Evolutionary conservation across 805 yeast species (phyloP), one percentile per base, ranked within the genome.

Genomic region (Saturnispora zaruensis): DNA sequence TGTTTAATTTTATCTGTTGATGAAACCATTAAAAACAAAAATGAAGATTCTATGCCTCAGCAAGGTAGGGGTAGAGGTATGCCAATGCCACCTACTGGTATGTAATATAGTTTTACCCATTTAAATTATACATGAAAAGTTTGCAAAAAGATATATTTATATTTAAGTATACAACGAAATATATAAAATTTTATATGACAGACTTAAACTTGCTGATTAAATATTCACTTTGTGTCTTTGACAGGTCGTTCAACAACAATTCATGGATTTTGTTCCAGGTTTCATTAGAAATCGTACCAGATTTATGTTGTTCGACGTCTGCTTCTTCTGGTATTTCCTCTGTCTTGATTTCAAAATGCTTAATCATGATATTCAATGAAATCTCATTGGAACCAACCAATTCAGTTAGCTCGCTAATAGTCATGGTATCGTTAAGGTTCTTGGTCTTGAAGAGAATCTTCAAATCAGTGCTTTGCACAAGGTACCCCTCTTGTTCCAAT

Each of bases 1-100:
- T 84, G 87, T 51, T 73, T 93, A 62, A 86, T 93, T 57, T 75
- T 93, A 57, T 83, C 95, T n/a, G 96, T 93, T 52, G 99, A 93
- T 67, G 98, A 93, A 72, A 93, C 98, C 16, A 83, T 86, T 59
- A 81, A 75, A 58, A 85, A 82, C 61, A 78, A 83, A 60, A 87
- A 80, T 55, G 78, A 79, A 57, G 78, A 76, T 46, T 71, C 76
- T 14, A 36, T 18, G 24, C 40, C 40, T 34, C 72, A 57, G 24
- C 46, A 49, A 32, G 57, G 57, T 54, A 77, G 90, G 66, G 90
- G 88, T 49, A 78, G 83, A 70, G 89, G 89, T 58, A 79, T 86
- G 60, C 82, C 81, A 47, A 62, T 62, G 54, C 56, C 56, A 53
- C 56, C 56, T 21, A 46, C 44, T 34, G 54, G 53, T 44, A 51